These are phyloP conservation scores for Penicillium capsulatum DNA, from an alignment of 2,329 filamentous ascomycete genomes.

Conservation along the genomic window DNA sequence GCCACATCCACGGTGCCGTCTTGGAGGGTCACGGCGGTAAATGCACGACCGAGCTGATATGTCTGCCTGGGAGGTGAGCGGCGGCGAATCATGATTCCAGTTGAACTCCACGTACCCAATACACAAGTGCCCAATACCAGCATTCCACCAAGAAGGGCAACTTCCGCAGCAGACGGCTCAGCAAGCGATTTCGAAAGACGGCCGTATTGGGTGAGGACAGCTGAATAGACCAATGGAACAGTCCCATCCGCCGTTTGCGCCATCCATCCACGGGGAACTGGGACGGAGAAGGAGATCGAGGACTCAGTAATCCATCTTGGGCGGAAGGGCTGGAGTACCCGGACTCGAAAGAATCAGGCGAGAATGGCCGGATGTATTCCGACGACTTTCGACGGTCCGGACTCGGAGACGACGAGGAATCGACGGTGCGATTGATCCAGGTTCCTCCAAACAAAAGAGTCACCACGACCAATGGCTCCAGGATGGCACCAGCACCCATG, in stretches of 20 bases:
- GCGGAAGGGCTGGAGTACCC: slow-evolving; percentile 36
- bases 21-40: slow-evolving; percentile 65
- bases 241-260: slow-evolving; percentile 47
- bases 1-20: slow-evolving; percentile 65
- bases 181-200: slow-evolving; percentile 55
- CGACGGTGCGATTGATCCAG: slow-evolving; percentile 54
- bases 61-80: slow-evolving; percentile 47
- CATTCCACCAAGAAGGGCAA: slow-evolving; percentile 70
- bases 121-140: slow-evolving; percentile 74
- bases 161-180: slow-evolving; percentile 61
- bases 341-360: slow-evolving; percentile 40
- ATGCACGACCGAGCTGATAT: slow-evolving; percentile 69
- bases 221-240: slow-evolving; percentile 46
- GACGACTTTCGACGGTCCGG: slow-evolving; percentile 20
- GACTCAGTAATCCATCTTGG: slow-evolving; percentile 35
- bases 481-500: slow-evolving; percentile 55
- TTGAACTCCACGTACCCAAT: slow-evolving; percentile 59
- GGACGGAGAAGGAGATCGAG: slow-evolving; percentile 35
- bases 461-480: slow-evolving; percentile 61
- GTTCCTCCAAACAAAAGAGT: slow-evolving; percentile 58
- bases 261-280: slow-evolving; percentile 45
- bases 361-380: slow-evolving; percentile 22
- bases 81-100: neutral
- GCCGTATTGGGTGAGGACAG: slow-evolving; percentile 60
- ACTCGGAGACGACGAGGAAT: slow-evolving; percentile 27